Conservation (phyloP, 1,284 basidiomycete genomes). For the Fomitopsis betulina region DNA sequence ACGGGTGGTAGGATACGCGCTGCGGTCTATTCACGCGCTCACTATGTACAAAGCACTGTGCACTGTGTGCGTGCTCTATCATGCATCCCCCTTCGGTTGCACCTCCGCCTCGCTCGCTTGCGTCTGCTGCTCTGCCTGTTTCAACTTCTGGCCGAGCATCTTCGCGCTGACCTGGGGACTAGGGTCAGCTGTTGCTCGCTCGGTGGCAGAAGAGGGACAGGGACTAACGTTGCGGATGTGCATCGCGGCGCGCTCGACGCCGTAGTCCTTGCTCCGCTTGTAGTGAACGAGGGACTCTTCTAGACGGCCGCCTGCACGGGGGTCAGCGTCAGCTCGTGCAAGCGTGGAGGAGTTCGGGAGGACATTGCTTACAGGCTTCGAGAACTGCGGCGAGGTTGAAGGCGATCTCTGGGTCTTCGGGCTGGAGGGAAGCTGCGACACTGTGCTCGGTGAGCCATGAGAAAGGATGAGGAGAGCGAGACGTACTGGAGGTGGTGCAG, state of each 20-base stretch:
- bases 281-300: slow-evolving; percentile 82
- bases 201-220: neutral
- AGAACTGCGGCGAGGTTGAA: slow-evolving; percentile 92
- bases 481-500: slow-evolving; percentile 82
- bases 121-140: slow-evolving; percentile 35
- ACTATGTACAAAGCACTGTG: no score
- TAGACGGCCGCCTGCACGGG: slow-evolving; percentile 59
- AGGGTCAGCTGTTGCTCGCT: no score
- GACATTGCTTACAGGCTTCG: slow-evolving; percentile 70
- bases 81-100: neutral
- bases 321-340: neutral
- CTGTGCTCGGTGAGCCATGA: slow-evolving; percentile 36
- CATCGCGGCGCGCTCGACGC: slow-evolving; percentile 82
- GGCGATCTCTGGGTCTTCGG: slow-evolving; percentile 92
- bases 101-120: neutral
- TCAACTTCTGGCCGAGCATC: slow-evolving; percentile 65
- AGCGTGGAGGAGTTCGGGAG: neutral
- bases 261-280: slow-evolving; percentile 70
- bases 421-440: slow-evolving; percentile 80
- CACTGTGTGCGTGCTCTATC: neutral
- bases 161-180: slow-evolving; percentile 67
- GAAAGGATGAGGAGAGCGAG: slow-evolving; percentile 15
- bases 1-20: no score
- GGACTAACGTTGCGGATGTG: slow-evolving; percentile 77
- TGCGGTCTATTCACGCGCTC: no score